Evolutionary conservation across 495 filamentous ascomycete species (phyloP), one percentile per base, ranked within the genome.

Genomic region (Neurospora sp.): DNA sequence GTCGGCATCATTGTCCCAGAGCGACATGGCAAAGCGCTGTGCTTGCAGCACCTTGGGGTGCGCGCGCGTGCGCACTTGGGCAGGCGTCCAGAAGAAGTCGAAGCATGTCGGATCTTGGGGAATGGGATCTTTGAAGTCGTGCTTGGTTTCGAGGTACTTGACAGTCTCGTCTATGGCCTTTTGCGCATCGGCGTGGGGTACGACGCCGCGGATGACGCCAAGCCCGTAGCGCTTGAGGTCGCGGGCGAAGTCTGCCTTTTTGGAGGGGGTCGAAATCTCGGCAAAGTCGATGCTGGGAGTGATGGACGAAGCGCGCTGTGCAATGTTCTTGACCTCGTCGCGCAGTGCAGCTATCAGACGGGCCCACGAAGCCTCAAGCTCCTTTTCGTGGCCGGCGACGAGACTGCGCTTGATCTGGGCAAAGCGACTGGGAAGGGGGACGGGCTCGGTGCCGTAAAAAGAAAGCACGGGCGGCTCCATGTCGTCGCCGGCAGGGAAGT

Each of bases 1-100:
- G 78, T 94, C 88, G 76, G 80, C 81, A 31, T 87, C 89, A 42
- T 89, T 89, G 80, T 97, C 92, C 94, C 94, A 97, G 70, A 93
- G 85, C 27, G 87, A 88, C 87, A 96, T 93, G 71, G 95, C 86
- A 77, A 94, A 96, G 16, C 86, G 85, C 80, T 97, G 93, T 0
- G 93, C 86, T 70, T 85, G 82, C 27, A 97, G 83, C 74, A 97
- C 80, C 74, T 91, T 89, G 22, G 92, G 88, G 77, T 97, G 91
- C 0, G 90, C 88, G 48, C 94, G 89, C 38, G 94, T 93, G 73
- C 89, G 87, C 48, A 93, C 86, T 81, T 97, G 94, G 3, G 91
- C 86, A 9, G 91, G 92, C 2, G 92, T 91, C 94, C 94, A 97
- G 85, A 97, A 97, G 46, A 97, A 88, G 81, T 97, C 94, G 81